These are phyloP conservation scores for Trichosporon sp. DNA, from an alignment of 1,284 basidiomycete genomes.

Conservation along the genomic window DNA sequence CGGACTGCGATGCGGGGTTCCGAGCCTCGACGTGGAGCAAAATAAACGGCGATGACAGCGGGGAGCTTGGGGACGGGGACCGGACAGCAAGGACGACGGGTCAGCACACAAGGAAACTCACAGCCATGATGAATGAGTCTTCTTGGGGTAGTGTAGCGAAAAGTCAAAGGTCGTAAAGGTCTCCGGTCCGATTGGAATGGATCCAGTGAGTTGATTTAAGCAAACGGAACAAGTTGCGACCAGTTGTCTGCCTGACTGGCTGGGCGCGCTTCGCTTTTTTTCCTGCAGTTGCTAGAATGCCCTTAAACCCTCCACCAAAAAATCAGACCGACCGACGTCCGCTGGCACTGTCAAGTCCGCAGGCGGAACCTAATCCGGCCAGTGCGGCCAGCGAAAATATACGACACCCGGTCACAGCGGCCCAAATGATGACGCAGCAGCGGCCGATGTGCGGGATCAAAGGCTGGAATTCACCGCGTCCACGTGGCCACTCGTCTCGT, in stretches of 20 bases:
- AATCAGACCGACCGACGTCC: neutral
- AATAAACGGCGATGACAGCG: neutral
- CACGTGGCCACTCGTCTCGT: neutral
- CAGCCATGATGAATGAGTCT: conserved; percentile 14
- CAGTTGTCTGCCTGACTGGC: neutral
- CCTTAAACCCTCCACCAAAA: conserved; percentile 3
- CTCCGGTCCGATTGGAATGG: neutral
- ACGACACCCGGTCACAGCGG: neutral
- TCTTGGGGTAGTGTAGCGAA: neutral
- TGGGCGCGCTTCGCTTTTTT: conserved; percentile 6
- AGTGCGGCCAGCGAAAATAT: neutral
- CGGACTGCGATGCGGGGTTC: neutral
- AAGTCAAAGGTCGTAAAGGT: neutral
- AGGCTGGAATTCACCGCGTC: neutral
- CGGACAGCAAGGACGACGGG: neutral
- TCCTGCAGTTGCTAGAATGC: conserved; percentile 5
- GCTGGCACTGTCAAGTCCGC: neutral
- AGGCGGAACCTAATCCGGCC: neutral
- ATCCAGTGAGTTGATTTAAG: conserved; percentile 5
- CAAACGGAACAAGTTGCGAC: neutral
- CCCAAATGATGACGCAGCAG: neutral
- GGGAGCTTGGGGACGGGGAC: neutral
- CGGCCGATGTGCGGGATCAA: neutral
- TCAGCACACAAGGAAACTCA: conserved; percentile 6
- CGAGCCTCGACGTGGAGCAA: neutral